These are phyloP conservation scores for Gossypium gossypioides DNA, from an alignment of 441 rosid species.

Conservation along the genomic window DNA sequence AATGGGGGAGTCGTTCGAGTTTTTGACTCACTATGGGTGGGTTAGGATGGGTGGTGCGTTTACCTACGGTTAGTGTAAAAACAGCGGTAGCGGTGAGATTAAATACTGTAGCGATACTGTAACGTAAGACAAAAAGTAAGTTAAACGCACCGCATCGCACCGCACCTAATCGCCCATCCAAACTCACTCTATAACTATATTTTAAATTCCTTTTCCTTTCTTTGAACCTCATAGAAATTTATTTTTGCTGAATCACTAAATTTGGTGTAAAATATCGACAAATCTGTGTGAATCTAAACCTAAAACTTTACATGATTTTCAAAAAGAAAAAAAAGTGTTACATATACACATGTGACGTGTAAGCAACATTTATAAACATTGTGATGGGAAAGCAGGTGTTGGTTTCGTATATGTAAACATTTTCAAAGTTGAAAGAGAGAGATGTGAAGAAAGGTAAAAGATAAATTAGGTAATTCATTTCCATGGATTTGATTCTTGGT, in stretches of 20 bases:
- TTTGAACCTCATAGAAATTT: too few species aligned
- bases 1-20: not conserved
- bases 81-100: too few species aligned
- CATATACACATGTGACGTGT: too few species aligned
- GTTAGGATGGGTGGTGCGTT: too few species aligned
- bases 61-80: too few species aligned
- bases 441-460: not conserved
- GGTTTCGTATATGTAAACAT: not conserved
- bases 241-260: not conserved
- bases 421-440: not conserved
- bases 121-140: too few species aligned
- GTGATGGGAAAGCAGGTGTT: not conserved
- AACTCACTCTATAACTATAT: not conserved
- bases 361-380: too few species aligned
- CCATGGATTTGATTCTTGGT: slow-evolving; percentile 2
- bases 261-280: not conserved
- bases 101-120: too few species aligned
- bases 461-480: not conserved
- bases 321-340: not conserved
- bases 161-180: too few species aligned
- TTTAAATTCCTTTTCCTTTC: not conserved
- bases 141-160: too few species aligned
- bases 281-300: not conserved
- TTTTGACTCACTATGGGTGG: not conserved
- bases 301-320: not conserved